These are phyloP conservation scores for Aspergillus sergii DNA, from an alignment of 2,329 filamentous ascomycete genomes.

Conservation along the genomic window DNA sequence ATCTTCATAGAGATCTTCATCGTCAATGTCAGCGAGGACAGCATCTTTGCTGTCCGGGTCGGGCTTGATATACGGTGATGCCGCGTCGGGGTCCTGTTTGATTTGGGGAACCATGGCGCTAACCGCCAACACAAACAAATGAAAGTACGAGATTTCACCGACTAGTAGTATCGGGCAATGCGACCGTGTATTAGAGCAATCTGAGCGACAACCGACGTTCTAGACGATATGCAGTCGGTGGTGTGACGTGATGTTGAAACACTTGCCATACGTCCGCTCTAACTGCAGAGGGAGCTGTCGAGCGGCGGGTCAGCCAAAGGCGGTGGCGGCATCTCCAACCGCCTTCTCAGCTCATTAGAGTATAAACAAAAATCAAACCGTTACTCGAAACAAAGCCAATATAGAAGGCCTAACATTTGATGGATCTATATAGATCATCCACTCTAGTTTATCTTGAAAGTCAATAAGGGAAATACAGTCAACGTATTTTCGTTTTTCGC, in stretches of 20 bases:
- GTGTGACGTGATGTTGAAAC: constrained; percentile 21
- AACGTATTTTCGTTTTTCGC: neutral
- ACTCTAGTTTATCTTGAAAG: neutral
- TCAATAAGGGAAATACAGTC: neutral
- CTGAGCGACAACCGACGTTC: neutral
- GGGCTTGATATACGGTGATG: constrained; percentile 41
- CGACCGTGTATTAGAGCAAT: constrained; percentile 8
- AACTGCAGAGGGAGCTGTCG: constrained; percentile 7
- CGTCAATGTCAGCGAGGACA: constrained; percentile 43
- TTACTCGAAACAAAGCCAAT: neutral
- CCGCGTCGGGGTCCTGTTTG: constrained; percentile 45
- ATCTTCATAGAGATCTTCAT: constrained; percentile 73
- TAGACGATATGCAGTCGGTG: neutral
- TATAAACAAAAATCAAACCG: neutral
- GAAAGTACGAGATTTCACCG: neutral
- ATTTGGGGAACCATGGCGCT: constrained; percentile 37
- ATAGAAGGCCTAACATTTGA: neutral
- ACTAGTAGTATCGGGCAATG: constrained; percentile 3
- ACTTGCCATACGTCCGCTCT: neutral
- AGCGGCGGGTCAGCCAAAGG: constrained; percentile 19
- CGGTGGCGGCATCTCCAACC: constrained; percentile 18
- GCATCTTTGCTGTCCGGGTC: constrained; percentile 45
- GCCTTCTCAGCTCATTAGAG: neutral
- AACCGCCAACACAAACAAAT: constrained; percentile 5
- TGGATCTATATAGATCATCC: neutral